Percentiles rank a stretch among this genome's conserved stretches.
Evolutionary conservation across 1,139 yeast genomes (phyloP).

Genomic region (Hanseniaspora uvarum): DNA sequence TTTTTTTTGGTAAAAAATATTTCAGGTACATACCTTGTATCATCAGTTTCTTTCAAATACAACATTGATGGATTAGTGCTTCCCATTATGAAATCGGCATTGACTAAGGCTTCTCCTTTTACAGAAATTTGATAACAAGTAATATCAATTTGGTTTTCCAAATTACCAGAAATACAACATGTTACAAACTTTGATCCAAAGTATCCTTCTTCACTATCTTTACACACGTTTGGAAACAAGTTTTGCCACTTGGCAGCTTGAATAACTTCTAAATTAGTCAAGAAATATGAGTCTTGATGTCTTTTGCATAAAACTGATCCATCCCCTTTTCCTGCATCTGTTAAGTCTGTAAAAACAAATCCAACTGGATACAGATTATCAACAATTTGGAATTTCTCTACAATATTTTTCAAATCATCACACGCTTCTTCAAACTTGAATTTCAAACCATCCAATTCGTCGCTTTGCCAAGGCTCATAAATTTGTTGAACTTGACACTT

Average conservation of each 20-base stretch:
- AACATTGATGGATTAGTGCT: constrained; percentile 87
- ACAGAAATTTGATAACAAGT: constrained; percentile 82
- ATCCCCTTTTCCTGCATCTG: constrained; percentile 76
- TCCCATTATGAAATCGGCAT: constrained; percentile 76
- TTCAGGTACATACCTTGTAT: constrained; percentile 82
- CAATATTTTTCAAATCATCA: constrained; percentile 20
- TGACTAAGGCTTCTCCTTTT: constrained; percentile 76
- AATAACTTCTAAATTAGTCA: constrained; percentile 74
- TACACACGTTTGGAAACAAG: constrained; percentile 52
- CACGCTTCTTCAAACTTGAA: constrained; percentile 36
- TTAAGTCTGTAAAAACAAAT: constrained; percentile 75
- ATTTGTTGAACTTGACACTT: constrained; percentile 91
- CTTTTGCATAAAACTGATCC: constrained; percentile 88
- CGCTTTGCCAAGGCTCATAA: constrained; percentile 84
- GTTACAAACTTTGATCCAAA: constrained; percentile 89
- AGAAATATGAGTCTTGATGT: constrained; percentile 81
- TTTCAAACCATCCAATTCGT: constrained; percentile 75
- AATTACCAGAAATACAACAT: constrained; percentile 82
- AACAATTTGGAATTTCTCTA: constrained; percentile 46
- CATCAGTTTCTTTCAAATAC: constrained; percentile 62
- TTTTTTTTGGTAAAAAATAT: constrained; percentile 75
- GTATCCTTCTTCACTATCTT: constrained; percentile 54
- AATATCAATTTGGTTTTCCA: constrained; percentile 79
- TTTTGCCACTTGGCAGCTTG: constrained; percentile 76
- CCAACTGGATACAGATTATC: constrained; percentile 73